Percentiles rank a stretch among this genome's conserved stretches.
Evolutionary conservation across 2,329 filamentous ascomycete species (phyloP).

Genomic region (Leptographium flavum): DNA sequence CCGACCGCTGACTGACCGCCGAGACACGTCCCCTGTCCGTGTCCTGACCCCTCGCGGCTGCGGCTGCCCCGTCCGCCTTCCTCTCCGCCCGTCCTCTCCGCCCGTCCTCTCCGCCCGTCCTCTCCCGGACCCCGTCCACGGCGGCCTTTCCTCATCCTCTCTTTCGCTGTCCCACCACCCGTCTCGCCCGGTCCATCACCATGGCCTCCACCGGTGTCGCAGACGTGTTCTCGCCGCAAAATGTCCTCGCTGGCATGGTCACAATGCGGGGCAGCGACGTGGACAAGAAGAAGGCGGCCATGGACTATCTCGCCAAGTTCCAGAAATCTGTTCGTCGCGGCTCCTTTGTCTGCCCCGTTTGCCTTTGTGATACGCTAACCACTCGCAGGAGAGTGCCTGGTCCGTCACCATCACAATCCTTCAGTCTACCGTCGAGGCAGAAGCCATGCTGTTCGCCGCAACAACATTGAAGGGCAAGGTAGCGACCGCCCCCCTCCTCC

Average conservation of each 20-base stretch:
- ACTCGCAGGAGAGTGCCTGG: conserved; percentile 81
- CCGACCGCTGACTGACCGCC: neutral
- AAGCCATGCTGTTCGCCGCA: conserved; percentile 88
- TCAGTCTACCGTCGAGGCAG: conserved; percentile 64
- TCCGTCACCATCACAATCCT: conserved; percentile 74
- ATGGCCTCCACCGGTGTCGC: conserved; percentile 56
- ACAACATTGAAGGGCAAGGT: conserved; percentile 98
- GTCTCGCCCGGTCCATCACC: conserved; percentile 10
- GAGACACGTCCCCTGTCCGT: neutral
- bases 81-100: neutral
- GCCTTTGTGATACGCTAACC: neutral
- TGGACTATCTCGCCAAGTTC: conserved; percentile 77
- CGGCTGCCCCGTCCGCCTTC: neutral
- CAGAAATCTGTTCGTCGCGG: conserved; percentile 77
- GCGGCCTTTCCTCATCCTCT: too few species aligned
- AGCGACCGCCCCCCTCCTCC: conserved; percentile 13
- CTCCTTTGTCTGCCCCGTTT: neutral
- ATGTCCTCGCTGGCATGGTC: conserved; percentile 72
- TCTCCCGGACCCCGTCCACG: too few species aligned
- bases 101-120: neutral
- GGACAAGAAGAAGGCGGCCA: conserved; percentile 75
- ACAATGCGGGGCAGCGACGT: conserved; percentile 82
- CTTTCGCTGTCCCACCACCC: neutral
- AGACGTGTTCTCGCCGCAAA: conserved; percentile 59
- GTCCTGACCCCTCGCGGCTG: neutral